Evolutionary conservation across 345 rosid genomes (phyloP), one percentile per base, ranked within the genome.

Genomic region (Gossypium thurberi): DNA sequence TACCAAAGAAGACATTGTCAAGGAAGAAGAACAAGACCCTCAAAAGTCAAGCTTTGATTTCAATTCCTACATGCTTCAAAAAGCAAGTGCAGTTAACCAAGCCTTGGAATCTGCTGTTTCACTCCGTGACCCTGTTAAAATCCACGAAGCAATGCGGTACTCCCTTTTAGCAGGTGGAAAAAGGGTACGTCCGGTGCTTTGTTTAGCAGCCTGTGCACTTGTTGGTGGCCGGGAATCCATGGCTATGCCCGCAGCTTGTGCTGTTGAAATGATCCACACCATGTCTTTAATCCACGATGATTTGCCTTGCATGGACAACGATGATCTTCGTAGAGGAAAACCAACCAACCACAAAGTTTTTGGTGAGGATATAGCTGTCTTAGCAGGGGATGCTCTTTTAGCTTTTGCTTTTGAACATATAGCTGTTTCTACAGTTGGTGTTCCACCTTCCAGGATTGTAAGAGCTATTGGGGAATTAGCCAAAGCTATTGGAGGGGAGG

Each of bases 201-300:
- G 98, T 69, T 68, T 95, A 73, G 99, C 98, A 6, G 94, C 96
- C 0, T 88, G 97, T 50, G 97, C 91, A 68, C 85, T 91, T n/a
- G 96, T 91, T 23, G 96, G 98, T 0, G 98, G 98, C 3, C 23
- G 69, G 9, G 88, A 87, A 68, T 69, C 89, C 14, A 40, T 44
- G 70, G 96, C 96, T 15, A 89, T 95, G 96, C 94, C 96, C 0
- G 87, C 94, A 0, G 96, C 99, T 43, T 92, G 98, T 50, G 98
- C 94, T 13, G 87, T 92, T 12, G 97, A 95, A 66, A 95, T 92
- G 98, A 86, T 92, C 68, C 98, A 92, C 73, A 89, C 98, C 74
- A 95, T 95, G 98, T 95, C 98, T 0, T 80, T 95, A 8, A 92
- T 95, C 62, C 99, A 95, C 58, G 99, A 95, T 68, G 99, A 95